Base-by-base conservation (phyloP, 768 basidiomycete species). In the Mycena haematopus region DNA sequence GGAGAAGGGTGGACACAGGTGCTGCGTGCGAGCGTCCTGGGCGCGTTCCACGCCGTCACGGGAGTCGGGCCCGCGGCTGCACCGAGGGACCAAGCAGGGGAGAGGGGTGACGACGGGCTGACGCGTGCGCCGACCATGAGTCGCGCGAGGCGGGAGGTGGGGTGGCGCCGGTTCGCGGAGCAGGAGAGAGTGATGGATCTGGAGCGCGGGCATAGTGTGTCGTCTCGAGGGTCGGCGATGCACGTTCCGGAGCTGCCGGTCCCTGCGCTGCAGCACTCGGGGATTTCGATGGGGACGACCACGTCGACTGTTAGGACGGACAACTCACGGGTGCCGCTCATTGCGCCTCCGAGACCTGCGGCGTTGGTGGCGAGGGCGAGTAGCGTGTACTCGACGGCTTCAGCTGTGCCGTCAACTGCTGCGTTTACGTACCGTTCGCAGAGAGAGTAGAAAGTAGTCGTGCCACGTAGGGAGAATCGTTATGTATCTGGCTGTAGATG, bases 91-190 rank as follows among this genome's bases (percentile, higher is more conserved):
- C 6, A 31, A 14, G 6, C 17, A 9, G 17, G 10, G 47, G 42
- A 5, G 38, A n/a, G n/a, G n/a, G n/a, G n/a, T n/a, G 59, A 58
- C 9, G 66, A 67, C 52, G 46, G 56, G 55, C 62, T 67, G 45
- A 67, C 66, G 42, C 55, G 21, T 31, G 56, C 51, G 40, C 66
- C 66, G 46, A 63, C 44, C 15, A 64, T 51, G 58, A 24, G n/a
- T 1, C 35, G 65, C 17, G 51, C 27, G 50, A 22, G 65, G 55
- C 27, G 61, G 53, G 65, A 63, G 47, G 10, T 15, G 24, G 66
- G 62, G 42, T 67, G 66, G 66, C 33, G 36, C 17, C 58, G 62
- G 38, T 63, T 67, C n/a, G 61, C 57, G 27, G 31, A 52, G 33
- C 2, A 14, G 44, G 50, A 56, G 53, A 19, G 14, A 17, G 40